Evolutionary conservation across 768 basidiomycete genomes (phyloP).

Genomic region (Rickenella mellea): DNA sequence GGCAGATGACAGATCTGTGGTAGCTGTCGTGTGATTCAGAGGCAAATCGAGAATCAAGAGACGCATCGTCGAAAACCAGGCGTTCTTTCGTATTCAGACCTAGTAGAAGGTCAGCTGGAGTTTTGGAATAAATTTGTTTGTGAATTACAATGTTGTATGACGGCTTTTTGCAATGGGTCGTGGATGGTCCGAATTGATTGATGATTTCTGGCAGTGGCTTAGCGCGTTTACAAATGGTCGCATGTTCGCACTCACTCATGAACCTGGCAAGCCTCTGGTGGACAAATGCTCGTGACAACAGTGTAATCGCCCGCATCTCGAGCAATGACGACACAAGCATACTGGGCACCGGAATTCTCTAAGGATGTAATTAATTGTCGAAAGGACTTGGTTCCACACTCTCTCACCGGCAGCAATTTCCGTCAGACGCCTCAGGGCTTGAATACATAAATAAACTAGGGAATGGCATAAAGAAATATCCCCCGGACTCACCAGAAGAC

Average conservation of each 20-base stretch:
- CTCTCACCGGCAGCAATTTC: conserved; percentile 57
- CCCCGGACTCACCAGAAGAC: conserved; percentile 35
- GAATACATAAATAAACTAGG: conserved; percentile 3
- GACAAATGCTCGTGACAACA: conserved; percentile 55
- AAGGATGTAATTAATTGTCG: background rate
- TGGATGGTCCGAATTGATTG: conserved; percentile 46
- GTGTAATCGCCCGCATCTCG: conserved; percentile 64
- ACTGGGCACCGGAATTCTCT: conserved; percentile 62
- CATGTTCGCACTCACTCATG: conserved; percentile 42
- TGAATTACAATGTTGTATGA: conserved; percentile 53
- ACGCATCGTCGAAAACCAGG: conserved; percentile 50
- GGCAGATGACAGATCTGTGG: conserved; percentile 54
- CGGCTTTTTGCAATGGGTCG: conserved; percentile 57
- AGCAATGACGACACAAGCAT: conserved; percentile 58
- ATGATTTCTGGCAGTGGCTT: conserved; percentile 35
- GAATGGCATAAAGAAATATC: background rate
- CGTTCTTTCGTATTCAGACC: conserved; percentile 60
- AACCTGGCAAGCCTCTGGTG: conserved; percentile 53
- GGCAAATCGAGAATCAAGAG: conserved; percentile 56
- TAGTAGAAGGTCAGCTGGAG: conserved; percentile 13
- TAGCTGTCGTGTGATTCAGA: conserved; percentile 55
- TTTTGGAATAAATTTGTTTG: background rate
- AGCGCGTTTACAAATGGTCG: conserved; percentile 1
- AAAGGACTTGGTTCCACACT: background rate
- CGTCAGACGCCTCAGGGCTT: conserved; percentile 57